Conservation (phyloP, 2,329 filamentous ascomycete genomes). For the Cladobotryum protrusum region DNA sequence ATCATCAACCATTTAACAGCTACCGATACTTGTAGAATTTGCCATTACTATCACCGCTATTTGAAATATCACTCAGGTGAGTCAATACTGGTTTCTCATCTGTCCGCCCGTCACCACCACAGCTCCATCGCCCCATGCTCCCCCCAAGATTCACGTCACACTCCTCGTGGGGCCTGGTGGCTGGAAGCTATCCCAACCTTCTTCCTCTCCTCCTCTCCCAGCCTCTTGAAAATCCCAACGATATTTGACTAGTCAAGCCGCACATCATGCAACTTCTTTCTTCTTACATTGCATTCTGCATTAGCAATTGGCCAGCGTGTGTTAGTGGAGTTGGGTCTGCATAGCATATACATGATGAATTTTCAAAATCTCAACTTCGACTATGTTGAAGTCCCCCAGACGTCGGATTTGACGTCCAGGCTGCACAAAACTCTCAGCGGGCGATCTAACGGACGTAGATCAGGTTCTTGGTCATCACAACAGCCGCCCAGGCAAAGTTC, state of each 20-base stretch:
- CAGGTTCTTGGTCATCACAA: conserved; percentile 12
- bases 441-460: conserved; percentile 8
- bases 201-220: conserved; percentile 14
- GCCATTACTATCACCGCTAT: too few species aligned
- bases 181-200: conserved; percentile 14
- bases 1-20: too few species aligned
- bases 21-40: too few species aligned
- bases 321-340: conserved; percentile 27
- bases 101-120: too few species aligned
- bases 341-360: conserved; percentile 27
- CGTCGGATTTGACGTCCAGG: conserved; percentile 17
- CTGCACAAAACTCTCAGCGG: neutral
- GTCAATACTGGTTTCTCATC: neutral
- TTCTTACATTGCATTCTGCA: conserved; percentile 23
- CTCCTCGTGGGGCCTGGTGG: conserved; percentile 8
- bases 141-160: too few species aligned
- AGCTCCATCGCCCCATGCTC: too few species aligned
- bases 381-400: conserved; percentile 33
- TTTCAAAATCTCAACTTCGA: conserved; percentile 31
- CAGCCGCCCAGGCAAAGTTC: neutral
- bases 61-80: neutral
- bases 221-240: conserved; percentile 27
- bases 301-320: conserved; percentile 29
- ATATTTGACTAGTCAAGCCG: conserved; percentile 24
- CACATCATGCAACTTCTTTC: conserved; percentile 25